Conservation (phyloP, 352 stramenopile species). For the Plasmopara halstedii region DNA sequence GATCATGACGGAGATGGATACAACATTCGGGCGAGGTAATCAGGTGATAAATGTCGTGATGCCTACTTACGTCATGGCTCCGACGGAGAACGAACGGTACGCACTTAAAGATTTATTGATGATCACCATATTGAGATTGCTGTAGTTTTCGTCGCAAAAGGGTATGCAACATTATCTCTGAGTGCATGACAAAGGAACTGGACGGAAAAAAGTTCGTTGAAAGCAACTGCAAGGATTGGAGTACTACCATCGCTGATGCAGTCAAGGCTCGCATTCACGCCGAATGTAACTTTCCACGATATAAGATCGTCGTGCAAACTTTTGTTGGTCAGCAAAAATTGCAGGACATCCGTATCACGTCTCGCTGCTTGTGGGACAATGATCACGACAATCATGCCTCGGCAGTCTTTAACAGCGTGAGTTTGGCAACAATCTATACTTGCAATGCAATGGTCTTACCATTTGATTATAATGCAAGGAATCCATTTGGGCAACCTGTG, state of each 20-base stretch:
- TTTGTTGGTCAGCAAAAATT: conserved; percentile 91
- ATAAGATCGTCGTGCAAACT: conserved; percentile 93
- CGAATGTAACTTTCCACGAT: conserved; percentile 77
- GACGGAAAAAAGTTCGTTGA: conserved; percentile 73
- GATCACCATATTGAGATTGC: neutral
- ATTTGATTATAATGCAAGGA: conserved; percentile 27
- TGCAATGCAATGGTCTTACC: too few relatives aligned
- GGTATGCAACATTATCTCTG: conserved; percentile 61
- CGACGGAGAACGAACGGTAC: conserved; percentile 70
- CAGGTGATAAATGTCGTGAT: conserved; percentile 78
- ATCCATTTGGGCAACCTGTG: conserved; percentile 82
- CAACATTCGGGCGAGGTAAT: conserved; percentile 24
- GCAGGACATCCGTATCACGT: conserved; percentile 90
- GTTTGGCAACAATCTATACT: too few relatives aligned
- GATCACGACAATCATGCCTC: conserved; percentile 91
- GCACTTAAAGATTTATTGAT: neutral
- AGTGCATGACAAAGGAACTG: conserved; percentile 60
- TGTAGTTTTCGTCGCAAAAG: conserved; percentile 65
- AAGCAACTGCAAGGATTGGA: conserved; percentile 60
- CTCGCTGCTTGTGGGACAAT: conserved; percentile 91
- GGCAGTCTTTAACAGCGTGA: conserved; percentile 80
- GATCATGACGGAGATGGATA: conserved; percentile 52
- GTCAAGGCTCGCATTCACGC: conserved; percentile 53
- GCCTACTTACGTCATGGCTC: conserved; percentile 80
- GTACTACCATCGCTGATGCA: conserved; percentile 50